These are phyloP conservation scores for Fusarium sp. DNA, from an alignment of 2,329 filamentous ascomycete genomes.

Conservation along the genomic window DNA sequence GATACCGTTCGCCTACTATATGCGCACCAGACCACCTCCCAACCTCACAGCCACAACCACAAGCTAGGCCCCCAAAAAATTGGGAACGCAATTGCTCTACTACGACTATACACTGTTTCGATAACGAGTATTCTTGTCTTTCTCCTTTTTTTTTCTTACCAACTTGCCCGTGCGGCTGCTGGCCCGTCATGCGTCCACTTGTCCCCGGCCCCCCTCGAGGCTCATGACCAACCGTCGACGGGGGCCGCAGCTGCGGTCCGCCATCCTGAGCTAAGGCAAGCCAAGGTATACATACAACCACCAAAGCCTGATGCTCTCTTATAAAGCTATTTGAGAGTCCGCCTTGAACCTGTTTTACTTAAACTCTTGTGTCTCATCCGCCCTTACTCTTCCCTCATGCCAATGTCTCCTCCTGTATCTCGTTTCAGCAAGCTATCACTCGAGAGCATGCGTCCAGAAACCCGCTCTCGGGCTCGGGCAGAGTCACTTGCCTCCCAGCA, in stretches of 20 bases:
- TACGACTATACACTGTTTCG: no score
- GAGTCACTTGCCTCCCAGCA: slow-evolving; percentile 23
- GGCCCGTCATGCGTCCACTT: slow-evolving; percentile 31
- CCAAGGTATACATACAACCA: slow-evolving; percentile 12
- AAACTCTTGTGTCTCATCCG: slow-evolving; percentile 1
- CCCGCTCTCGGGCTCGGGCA: slow-evolving; percentile 31
- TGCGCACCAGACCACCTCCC: slow-evolving; percentile 21
- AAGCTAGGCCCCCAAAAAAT: not conserved
- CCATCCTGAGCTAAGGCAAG: no score
- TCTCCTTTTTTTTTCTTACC: no score
- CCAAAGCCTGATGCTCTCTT: slow-evolving; percentile 15
- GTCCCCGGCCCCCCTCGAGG: slow-evolving; percentile 33
- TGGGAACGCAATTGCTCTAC: not conserved
- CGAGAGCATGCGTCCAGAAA: slow-evolving; percentile 50
- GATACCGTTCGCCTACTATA: not conserved
- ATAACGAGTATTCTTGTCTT: not conserved
- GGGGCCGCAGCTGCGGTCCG: slow-evolving; percentile 35
- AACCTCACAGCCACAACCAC: slow-evolving; percentile 40
- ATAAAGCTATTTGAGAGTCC: slow-evolving; percentile 41
- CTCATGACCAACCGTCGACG: slow-evolving; percentile 39
- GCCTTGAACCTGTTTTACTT: not conserved
- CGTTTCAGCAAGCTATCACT: slow-evolving; percentile 51
- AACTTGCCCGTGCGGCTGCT: slow-evolving; percentile 29
- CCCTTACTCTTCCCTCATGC: slow-evolving; percentile 3
- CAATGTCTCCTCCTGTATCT: slow-evolving; percentile 49